phyloP scores from a whole-genome alignment of 2,329 filamentous ascomycete genomes.

The Oidium heveae region DNA sequence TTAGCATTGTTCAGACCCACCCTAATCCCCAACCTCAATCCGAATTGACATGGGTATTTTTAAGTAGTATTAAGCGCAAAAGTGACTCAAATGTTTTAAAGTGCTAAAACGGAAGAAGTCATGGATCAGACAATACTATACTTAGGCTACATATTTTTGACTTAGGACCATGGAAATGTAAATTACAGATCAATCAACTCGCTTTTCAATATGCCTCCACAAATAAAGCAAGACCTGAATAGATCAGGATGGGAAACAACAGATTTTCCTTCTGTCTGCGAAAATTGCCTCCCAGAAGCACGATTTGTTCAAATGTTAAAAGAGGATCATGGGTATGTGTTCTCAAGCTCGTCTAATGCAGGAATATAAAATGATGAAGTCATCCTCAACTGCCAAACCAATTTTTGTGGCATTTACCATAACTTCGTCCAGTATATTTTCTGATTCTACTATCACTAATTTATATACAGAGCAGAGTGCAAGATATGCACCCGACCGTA shows the following conservation, averaged over 20 bases:
- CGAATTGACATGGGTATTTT: too few species aligned
- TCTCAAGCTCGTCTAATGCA: neutral
- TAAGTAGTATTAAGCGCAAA: too few species aligned
- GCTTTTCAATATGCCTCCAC: conserved; percentile 39
- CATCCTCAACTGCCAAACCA: too few species aligned
- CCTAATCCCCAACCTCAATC: too few species aligned
- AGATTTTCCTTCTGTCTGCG: conserved; percentile 68
- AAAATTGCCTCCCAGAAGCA: conserved; percentile 85
- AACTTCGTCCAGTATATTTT: neutral
- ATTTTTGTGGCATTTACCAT: neutral
- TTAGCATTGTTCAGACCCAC: too few species aligned
- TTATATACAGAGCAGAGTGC: conserved; percentile 15
- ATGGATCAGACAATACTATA: too few species aligned
- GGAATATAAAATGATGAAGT: neutral
- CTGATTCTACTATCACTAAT: neutral
- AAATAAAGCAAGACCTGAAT: conserved; percentile 92
- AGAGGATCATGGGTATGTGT: conserved; percentile 52
- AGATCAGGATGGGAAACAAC: conserved; percentile 89
- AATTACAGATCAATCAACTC: neutral
- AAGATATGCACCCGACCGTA: conserved; percentile 77
- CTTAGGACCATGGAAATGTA: too few species aligned
- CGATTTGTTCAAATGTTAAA: conserved; percentile 98
- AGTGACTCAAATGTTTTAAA: too few species aligned
- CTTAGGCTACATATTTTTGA: too few species aligned
- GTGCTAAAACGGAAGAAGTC: too few species aligned